A percentile compares a stretch with the other conserved stretches of the same genome.
These are phyloP conservation scores for Blepharisma undulans DNA, from an alignment of 169 alveolate species.

Conservation along the genomic window DNA sequence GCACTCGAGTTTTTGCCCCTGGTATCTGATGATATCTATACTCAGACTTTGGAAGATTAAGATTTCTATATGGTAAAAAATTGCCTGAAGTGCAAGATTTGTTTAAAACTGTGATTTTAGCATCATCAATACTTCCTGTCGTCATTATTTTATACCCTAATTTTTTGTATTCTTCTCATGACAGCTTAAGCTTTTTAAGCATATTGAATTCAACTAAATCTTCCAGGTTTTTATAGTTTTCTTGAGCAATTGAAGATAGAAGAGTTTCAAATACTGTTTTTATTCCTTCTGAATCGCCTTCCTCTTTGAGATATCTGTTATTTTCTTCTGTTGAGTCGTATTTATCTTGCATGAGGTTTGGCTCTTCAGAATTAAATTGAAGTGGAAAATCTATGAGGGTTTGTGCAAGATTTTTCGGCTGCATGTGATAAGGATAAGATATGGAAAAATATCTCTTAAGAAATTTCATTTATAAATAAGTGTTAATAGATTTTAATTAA, in stretches of 20 bases:
- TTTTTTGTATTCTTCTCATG: background rate
- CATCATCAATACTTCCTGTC: background rate
- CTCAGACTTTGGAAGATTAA: background rate
- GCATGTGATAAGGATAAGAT: background rate
- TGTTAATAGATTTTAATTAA: background rate
- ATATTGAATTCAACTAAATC: background rate
- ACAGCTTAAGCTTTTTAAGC: background rate
- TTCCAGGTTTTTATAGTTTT: background rate
- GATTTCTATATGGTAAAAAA: background rate
- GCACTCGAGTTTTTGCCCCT: background rate
- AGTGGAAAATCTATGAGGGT: background rate
- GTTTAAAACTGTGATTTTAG: background rate
- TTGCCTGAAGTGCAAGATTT: background rate
- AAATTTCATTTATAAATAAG: background rate
- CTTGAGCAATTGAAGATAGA: background rate
- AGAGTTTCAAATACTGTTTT: background rate
- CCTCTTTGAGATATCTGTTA: background rate
- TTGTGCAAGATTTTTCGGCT: background rate
- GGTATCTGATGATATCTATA: background rate
- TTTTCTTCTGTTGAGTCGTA: background rate
- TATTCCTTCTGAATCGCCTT: background rate
- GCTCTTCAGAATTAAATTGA: background rate
- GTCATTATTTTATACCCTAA: background rate
- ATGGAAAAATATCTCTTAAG: background rate
- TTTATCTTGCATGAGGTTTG: background rate